phyloP scores from a whole-genome alignment of 2,329 filamentous ascomycete species.

The Colletotrichum ledebouriae region DNA sequence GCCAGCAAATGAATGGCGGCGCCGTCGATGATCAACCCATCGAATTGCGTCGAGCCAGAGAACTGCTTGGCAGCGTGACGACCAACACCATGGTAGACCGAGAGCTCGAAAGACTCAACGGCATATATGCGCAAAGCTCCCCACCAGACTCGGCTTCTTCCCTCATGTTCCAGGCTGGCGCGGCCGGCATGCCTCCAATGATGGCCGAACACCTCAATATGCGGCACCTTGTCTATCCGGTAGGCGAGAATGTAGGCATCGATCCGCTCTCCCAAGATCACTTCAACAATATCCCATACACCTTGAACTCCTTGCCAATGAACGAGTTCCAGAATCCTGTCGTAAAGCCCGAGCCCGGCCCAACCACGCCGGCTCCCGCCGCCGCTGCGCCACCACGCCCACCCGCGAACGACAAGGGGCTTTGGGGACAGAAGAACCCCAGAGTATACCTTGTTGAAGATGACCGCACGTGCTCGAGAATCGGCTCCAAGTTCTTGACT shows the following conservation, averaged over 20 bases:
- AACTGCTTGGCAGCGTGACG: slow-evolving; percentile 66
- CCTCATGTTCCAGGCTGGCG: slow-evolving; percentile 69
- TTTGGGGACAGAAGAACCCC: slow-evolving; percentile 75
- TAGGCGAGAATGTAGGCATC: slow-evolving; percentile 90
- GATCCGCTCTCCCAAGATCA: slow-evolving; percentile 96
- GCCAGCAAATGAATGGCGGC: slow-evolving; percentile 53
- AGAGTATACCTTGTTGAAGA: slow-evolving; percentile 93
- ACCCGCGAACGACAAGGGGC: slow-evolving; percentile 55
- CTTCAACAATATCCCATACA: slow-evolving; percentile 93
- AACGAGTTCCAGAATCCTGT: slow-evolving; percentile 54
- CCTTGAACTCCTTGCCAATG: slow-evolving; percentile 71
- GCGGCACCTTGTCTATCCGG: slow-evolving; percentile 85
- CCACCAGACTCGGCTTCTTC: slow-evolving; percentile 66
- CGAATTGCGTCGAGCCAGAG: slow-evolving; percentile 68
- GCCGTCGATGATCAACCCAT: slow-evolving; percentile 63
- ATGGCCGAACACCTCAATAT: slow-evolving; percentile 69
- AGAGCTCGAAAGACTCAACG: slow-evolving; percentile 68
- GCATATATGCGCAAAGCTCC: slow-evolving; percentile 64
- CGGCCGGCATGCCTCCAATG: slow-evolving; percentile 52
- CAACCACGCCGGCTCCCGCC: slow-evolving; percentile 39
- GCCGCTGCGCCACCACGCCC: slow-evolving; percentile 46
- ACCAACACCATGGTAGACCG: slow-evolving; percentile 66
- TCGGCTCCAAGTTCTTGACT: slow-evolving; percentile 76
- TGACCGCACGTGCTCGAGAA: slow-evolving; percentile 75
- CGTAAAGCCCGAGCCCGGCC: slow-evolving; percentile 41